phyloP scores from a whole-genome alignment of 306 rosid species.

The Fragaria nilgerrensis region DNA sequence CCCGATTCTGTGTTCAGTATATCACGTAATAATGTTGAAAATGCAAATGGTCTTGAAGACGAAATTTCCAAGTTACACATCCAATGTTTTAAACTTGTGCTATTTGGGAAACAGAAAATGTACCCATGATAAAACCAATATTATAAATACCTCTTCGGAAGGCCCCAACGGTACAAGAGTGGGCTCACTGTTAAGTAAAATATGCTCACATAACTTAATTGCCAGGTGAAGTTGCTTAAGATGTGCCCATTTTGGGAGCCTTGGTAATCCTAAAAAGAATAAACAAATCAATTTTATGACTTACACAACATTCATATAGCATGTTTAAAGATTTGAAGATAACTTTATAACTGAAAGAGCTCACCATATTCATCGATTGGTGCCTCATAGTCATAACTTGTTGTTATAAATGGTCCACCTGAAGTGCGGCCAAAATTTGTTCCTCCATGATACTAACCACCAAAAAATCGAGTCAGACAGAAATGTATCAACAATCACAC shows the following conservation, averaged over 20 bases:
- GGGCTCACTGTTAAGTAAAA: constrained; percentile 55
- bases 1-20: not conserved
- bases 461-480: not conserved
- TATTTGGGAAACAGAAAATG: not conserved
- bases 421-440: constrained; percentile 96
- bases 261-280: constrained; percentile 62
- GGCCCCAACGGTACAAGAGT: constrained; percentile 63
- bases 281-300: not conserved
- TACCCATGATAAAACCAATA: not conserved
- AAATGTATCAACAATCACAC: constrained; percentile 11
- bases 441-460: constrained; percentile 86
- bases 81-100: not conserved
- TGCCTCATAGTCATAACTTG: constrained; percentile 97
- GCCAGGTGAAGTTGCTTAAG: constrained; percentile 88
- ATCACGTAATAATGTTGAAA: not conserved
- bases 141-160: constrained; percentile 61
- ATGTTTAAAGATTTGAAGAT: not conserved
- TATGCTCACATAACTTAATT: constrained; percentile 73
- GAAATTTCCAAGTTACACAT: not conserved
- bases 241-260: constrained; percentile 95
- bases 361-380: constrained; percentile 94
- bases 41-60: constrained; percentile 5
- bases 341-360: not conserved
- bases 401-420: constrained; percentile 96
- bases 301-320: not conserved